Base-by-base conservation (phyloP, 1,284 basidiomycete genomes). In the Psilocybe mexicana region DNA sequence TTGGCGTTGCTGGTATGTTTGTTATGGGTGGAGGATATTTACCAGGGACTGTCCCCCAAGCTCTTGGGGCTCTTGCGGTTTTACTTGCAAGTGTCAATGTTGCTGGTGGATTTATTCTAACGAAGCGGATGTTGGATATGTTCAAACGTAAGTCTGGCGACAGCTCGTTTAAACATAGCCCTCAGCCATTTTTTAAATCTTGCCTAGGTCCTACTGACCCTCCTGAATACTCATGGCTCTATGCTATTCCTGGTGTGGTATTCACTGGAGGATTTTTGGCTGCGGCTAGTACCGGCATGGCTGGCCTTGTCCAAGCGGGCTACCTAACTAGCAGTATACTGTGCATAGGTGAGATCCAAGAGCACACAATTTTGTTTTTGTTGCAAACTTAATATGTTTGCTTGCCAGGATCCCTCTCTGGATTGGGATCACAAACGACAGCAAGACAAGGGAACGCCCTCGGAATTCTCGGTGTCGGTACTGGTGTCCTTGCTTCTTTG, bases 81-180 rank as follows among this genome's bases (percentile, higher is more conserved):
- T 81, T 94, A 46, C 75, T 94, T 24, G 92, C 92, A 14, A 90
- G 89, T 61, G 82, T 94, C 50, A 94, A 94, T 67, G 90, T 94
- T 56, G 84, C 88, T 42, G 92, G 92, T 54, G 92, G 92, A 35
- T 93, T 93, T 67, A 83, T 90, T 28, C 87, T 92, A 67, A 91
- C 89, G 12, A 91, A 93, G 72, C 85, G 91, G 50, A 94, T 94
- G 92, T 77, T 93, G 61, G 90, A 93, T 68, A 93, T 94, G 86
- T 94, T 94, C 74, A 91, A 90, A 74, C 86, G 92, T 88, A 69
- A 64, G 80, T 68, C 11, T 36, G 40, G 18, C 40, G 7, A 14
- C 5, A 30, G 23, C 3, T 23, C 8, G 36, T 25, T 47, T 51
- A 24, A 25, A 14, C 43, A 33, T 44, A 18, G 8, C 43, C 7